These are phyloP conservation scores for Microstegium vimineum DNA, from an alignment of 176 grass and related monocot genomes.

Conservation along the genomic window DNA sequence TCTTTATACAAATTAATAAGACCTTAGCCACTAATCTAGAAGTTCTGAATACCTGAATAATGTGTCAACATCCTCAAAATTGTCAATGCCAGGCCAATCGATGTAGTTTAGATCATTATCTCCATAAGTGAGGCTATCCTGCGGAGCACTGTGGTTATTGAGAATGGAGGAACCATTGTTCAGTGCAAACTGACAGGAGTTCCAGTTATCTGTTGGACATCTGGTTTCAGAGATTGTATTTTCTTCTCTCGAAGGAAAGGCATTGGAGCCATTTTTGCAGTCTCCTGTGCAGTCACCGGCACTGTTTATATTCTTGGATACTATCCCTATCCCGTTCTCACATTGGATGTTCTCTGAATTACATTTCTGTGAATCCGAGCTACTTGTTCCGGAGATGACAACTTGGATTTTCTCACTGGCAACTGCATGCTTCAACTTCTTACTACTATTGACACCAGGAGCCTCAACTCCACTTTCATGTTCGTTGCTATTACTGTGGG, in stretches of 20 bases:
- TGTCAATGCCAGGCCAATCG: constrained; percentile 86
- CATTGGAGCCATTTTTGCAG: constrained; percentile 28
- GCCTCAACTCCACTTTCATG: constrained; percentile 24
- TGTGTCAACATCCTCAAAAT: constrained; percentile 84
- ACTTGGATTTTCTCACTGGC: constrained; percentile 25
- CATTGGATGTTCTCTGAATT: constrained; percentile 29
- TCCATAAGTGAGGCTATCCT: constrained; percentile 41
- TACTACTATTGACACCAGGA: constrained; percentile 24
- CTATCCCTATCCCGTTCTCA: constrained; percentile 17
- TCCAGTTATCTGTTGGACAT: constrained; percentile 44
- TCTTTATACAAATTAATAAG: background rate
- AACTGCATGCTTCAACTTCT: constrained; percentile 45
- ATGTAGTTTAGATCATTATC: constrained; percentile 79
- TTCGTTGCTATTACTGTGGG: constrained; percentile 22
- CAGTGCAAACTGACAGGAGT: constrained; percentile 34
- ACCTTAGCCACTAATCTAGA: background rate
- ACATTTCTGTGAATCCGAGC: constrained; percentile 35
- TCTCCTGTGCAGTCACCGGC: constrained; percentile 32
- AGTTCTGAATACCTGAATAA: constrained; percentile 78
- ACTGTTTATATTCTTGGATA: constrained; percentile 20
- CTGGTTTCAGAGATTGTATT: constrained; percentile 24
- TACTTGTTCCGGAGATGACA: constrained; percentile 24
- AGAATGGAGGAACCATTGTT: constrained; percentile 39
- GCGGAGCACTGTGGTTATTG: constrained; percentile 29
- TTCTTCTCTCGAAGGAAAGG: constrained; percentile 21